Conservation (phyloP, 2,329 filamentous ascomycete genomes). For the Ophiostoma tasmaniense region DNA sequence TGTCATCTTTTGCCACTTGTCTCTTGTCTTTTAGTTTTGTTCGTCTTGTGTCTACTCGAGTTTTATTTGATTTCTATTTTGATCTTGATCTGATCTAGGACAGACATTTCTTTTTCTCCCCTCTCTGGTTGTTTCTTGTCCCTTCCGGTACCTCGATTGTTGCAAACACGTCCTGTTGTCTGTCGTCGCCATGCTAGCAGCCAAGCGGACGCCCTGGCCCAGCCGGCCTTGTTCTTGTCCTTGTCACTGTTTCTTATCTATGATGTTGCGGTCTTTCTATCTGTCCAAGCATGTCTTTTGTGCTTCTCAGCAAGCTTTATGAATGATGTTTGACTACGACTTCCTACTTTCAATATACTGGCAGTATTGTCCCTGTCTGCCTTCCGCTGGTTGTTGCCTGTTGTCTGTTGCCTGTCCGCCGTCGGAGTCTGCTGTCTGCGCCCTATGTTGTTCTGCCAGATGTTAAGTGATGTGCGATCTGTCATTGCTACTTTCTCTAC, state of each 20-base stretch:
- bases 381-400: not conserved
- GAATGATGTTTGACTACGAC: constrained; percentile 3
- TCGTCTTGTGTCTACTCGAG: not conserved
- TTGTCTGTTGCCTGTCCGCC: not conserved
- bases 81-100: constrained; percentile 1
- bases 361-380: not conserved
- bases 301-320: not conserved
- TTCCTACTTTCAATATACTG: not conserved
- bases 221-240: not conserved
- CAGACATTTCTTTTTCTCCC: not conserved
- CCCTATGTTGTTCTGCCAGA: not conserved
- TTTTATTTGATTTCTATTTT: not conserved
- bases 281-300: not conserved
- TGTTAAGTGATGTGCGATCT: not conserved
- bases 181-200: not conserved
- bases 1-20: not conserved
- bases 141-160: not conserved
- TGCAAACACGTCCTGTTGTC: not conserved
- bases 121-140: not conserved
- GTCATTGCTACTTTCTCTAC: too few species aligned
- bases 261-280: not conserved
- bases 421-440: not conserved
- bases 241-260: not conserved
- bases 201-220: constrained; percentile 5
- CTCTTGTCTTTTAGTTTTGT: not conserved